These are phyloP conservation scores for Cytospora paraplurivora DNA, from an alignment of 2,329 filamentous ascomycete genomes.

Conservation along the genomic window DNA sequence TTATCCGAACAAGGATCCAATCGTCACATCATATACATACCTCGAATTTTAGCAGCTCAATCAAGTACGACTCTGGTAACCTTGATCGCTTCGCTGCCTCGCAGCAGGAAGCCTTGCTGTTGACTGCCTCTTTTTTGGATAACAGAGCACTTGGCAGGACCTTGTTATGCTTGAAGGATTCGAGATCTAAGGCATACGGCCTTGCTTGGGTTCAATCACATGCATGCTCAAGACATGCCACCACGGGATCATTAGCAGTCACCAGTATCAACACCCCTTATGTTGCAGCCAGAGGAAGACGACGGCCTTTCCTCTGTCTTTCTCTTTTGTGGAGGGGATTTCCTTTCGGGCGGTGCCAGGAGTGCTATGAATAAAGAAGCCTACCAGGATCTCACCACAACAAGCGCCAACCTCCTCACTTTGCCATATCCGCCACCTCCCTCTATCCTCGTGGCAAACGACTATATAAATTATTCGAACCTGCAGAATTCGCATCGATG, in stretches of 20 bases:
- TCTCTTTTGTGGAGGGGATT: conserved; percentile 18
- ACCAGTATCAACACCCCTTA: conserved; percentile 24
- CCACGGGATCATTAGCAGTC: conserved; percentile 1
- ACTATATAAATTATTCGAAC: conserved; percentile 11
- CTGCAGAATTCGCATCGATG: conserved; percentile 56
- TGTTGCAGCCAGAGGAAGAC: conserved; percentile 18
- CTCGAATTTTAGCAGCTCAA: not conserved
- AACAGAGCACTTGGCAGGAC: not conserved
- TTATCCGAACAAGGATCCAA: not conserved
- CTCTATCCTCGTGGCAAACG: not conserved
- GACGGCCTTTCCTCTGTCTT: conserved; percentile 15
- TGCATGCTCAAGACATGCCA: conserved; percentile 2
- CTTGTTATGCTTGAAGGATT: not conserved
- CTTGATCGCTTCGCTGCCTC: not conserved
- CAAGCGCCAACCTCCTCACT: conserved; percentile 3
- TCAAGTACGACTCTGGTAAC: not conserved
- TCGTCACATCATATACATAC: conserved; percentile 5
- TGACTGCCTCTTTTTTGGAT: not conserved
- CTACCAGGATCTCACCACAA: not conserved
- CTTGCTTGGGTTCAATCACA: not conserved
- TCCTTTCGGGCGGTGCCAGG: conserved; percentile 6
- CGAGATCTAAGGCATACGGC: not conserved
- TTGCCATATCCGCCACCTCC: not conserved
- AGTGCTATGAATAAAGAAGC: conserved; percentile 10
- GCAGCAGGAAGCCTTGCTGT: not conserved